phyloP scores from a whole-genome alignment of 306 rosid genomes.

The Quercus robur region DNA sequence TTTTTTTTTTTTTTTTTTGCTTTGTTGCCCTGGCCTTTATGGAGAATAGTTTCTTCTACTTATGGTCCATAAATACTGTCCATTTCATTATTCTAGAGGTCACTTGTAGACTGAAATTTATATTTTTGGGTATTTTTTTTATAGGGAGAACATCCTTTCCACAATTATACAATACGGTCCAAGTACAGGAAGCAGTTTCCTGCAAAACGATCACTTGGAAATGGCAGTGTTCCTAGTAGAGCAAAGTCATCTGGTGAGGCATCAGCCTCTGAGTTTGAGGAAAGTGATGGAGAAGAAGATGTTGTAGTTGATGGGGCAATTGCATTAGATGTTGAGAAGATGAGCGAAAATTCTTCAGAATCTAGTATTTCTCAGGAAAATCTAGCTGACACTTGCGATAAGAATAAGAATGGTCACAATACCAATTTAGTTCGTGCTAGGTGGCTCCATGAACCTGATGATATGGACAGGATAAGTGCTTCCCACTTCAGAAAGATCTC shows the following conservation, averaged over 20 bases:
- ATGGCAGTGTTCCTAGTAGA: constrained; percentile 14
- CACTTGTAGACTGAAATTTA: constrained; percentile 6
- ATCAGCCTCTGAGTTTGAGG: constrained; percentile 46
- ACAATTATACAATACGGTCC: constrained; percentile 82
- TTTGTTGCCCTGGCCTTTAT: constrained; percentile 7
- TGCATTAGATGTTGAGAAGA: constrained; percentile 16
- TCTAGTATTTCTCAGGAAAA: constrained; percentile 26
- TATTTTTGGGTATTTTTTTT: constrained; percentile 13
- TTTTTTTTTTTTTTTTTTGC: not conserved
- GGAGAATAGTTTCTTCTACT: not conserved
- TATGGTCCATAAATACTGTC: not conserved
- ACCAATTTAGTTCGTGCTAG: constrained; percentile 48
- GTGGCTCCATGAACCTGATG: constrained; percentile 90
- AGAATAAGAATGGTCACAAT: constrained; percentile 31
- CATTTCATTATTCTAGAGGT: constrained; percentile 13
- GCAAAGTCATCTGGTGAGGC: constrained; percentile 16
- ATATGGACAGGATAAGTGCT: constrained; percentile 60
- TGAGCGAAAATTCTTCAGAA: constrained; percentile 18
- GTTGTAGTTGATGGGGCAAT: constrained; percentile 13
- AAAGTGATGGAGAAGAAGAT: constrained; percentile 50
- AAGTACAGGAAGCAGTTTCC: constrained; percentile 55
- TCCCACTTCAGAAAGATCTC: constrained; percentile 79
- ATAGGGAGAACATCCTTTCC: constrained; percentile 91
- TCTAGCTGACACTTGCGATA: constrained; percentile 16
- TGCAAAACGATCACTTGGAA: constrained; percentile 28